These are phyloP conservation scores for Sicyos baderoa DNA, from an alignment of 306 rosid species.

Conservation along the genomic window DNA sequence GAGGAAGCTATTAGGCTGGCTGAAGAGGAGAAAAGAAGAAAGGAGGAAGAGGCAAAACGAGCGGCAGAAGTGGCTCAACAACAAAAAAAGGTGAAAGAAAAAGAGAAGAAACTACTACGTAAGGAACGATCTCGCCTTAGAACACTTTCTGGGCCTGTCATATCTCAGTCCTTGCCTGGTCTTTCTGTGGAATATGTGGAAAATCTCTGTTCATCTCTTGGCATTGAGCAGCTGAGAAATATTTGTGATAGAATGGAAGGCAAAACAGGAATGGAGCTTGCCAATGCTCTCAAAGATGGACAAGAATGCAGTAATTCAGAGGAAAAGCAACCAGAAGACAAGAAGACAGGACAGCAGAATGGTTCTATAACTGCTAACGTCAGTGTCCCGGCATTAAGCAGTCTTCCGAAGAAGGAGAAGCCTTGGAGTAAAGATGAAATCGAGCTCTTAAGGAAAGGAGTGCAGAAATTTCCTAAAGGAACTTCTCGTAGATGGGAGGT, in stretches of 20 bases:
- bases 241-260: constrained; percentile 70
- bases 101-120: constrained; percentile 88
- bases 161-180: constrained; percentile 39
- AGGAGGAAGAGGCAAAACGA: constrained; percentile 67
- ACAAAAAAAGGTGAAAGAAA: constrained; percentile 79
- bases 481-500: constrained; percentile 96
- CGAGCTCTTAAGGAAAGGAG: constrained; percentile 76
- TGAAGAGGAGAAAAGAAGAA: constrained; percentile 60
- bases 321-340: constrained; percentile 33
- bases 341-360: constrained; percentile 38
- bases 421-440: constrained; percentile 92
- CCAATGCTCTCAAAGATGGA: constrained; percentile 50
- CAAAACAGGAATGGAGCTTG: constrained; percentile 41
- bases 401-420: constrained; percentile 74
- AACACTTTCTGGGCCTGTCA: constrained; percentile 50
- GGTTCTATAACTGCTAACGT: constrained; percentile 55
- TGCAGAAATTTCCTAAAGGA: constrained; percentile 87
- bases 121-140: constrained; percentile 84
- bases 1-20: constrained; percentile 84
- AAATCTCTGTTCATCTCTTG: constrained; percentile 60
- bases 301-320: constrained; percentile 32
- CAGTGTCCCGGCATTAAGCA: constrained; percentile 25
- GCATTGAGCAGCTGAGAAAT: constrained; percentile 51
- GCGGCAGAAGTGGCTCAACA: constrained; percentile 79
- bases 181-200: constrained; percentile 65